Evolutionary conservation across 495 filamentous ascomycete genomes (phyloP).

Genomic region (Penicillium robsamsonii): DNA sequence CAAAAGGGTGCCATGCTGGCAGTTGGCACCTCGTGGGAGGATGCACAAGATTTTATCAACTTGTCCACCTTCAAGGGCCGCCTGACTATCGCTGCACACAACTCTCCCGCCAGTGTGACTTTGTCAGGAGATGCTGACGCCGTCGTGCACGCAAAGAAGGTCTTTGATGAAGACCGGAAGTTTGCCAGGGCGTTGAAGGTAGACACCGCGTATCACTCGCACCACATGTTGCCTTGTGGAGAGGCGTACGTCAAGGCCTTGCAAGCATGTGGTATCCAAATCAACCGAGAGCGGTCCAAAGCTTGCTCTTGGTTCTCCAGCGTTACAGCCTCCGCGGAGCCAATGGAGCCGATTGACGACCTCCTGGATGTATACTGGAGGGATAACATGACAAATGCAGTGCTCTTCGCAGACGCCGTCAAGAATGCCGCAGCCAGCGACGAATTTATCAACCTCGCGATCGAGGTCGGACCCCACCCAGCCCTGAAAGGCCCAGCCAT

Average conservation of each 20-base stretch:
- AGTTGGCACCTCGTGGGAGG: conserved; percentile 42
- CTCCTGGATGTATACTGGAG: conserved; percentile 11
- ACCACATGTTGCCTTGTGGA: conserved; percentile 36
- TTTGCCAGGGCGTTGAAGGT: conserved; percentile 43
- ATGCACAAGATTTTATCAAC: conserved; percentile 37
- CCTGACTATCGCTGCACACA: conserved; percentile 27
- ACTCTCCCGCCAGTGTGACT: conserved; percentile 33
- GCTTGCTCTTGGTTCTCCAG: conserved; percentile 7
- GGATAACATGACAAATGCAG: conserved; percentile 10
- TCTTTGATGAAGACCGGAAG: conserved; percentile 8
- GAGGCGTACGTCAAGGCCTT: conserved; percentile 37
- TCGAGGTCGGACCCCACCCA: conserved; percentile 54
- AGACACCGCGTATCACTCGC: conserved; percentile 34
- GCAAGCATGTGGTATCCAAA: conserved; percentile 13
- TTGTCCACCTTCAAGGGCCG: background rate
- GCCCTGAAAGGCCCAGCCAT: conserved; percentile 39
- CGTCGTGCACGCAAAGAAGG: conserved; percentile 22
- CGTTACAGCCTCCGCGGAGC: conserved; percentile 9
- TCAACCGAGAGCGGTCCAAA: background rate
- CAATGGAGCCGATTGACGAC: background rate
- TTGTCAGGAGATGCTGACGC: conserved; percentile 31
- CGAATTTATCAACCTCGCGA: conserved; percentile 19
- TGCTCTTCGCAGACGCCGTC: conserved; percentile 10
- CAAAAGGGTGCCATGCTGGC: conserved; percentile 51
- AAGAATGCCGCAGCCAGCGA: background rate